Conservation (phyloP, 2,329 filamentous ascomycete species). For the Helicocarpus griseus region DNA sequence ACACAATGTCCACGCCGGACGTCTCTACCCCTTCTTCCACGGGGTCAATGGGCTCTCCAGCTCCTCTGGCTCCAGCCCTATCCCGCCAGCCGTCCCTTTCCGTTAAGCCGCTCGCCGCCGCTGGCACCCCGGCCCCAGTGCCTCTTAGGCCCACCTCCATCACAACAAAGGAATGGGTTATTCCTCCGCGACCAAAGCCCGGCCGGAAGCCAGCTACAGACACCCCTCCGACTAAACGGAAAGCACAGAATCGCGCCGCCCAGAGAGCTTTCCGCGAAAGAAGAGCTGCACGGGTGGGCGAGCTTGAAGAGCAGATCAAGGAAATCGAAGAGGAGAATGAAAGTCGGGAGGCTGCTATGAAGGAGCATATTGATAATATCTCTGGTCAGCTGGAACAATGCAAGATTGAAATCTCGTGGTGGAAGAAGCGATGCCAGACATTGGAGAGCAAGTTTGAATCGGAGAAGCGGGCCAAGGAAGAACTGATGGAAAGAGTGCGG, state of each 20-base stretch:
- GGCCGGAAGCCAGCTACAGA: constrained; percentile 88
- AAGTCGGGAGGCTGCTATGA: constrained; percentile 40
- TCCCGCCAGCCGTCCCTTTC: constrained; percentile 23
- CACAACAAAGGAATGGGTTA: constrained; percentile 77
- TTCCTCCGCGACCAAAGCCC: constrained; percentile 81
- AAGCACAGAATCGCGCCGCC: constrained; percentile 88
- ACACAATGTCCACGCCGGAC: constrained; percentile 29
- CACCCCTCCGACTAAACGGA: constrained; percentile 80
- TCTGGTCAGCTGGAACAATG: constrained; percentile 59
- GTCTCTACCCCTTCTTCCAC: constrained; percentile 30
- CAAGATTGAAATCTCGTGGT: constrained; percentile 40
- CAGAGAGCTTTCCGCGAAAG: constrained; percentile 89
- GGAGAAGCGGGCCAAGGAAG: constrained; percentile 34
- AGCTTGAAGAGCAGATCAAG: constrained; percentile 44
- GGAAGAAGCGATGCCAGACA: constrained; percentile 47
- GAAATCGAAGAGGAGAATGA: constrained; percentile 39
- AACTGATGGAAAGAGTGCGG: constrained; percentile 29
- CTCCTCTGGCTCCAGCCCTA: constrained; percentile 22
- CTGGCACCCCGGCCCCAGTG: constrained; percentile 26
- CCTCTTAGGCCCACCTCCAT: constrained; percentile 42
- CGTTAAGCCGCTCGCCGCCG: constrained; percentile 25
- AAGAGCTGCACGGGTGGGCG: constrained; percentile 80
- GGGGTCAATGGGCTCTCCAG: constrained; percentile 28
- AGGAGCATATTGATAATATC: constrained; percentile 45
- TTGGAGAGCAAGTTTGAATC: constrained; percentile 52